These are phyloP conservation scores for Solanum appendiculatum DNA, from an alignment of 257 asterid genomes.

Conservation along the genomic window DNA sequence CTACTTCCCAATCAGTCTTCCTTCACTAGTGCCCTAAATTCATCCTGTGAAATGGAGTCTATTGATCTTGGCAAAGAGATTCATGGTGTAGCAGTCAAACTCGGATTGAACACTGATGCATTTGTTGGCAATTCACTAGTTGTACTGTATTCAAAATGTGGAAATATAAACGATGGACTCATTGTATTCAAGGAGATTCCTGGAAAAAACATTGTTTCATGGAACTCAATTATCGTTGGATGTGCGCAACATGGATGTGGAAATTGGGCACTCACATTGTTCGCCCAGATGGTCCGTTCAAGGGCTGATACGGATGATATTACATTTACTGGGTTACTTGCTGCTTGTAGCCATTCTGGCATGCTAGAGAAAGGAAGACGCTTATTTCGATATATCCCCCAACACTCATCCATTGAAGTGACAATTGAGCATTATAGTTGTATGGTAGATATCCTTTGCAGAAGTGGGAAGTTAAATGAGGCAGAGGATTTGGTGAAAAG, in stretches of 20 bases:
- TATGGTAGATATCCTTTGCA: constrained; percentile 67
- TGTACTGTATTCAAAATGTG: constrained; percentile 56
- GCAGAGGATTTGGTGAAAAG: constrained; percentile 46
- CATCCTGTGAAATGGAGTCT: constrained; percentile 51
- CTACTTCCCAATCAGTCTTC: constrained; percentile 76
- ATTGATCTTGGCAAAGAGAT: constrained; percentile 50
- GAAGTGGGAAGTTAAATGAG: constrained; percentile 58
- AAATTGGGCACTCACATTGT: constrained; percentile 51
- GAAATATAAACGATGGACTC: constrained; percentile 45
- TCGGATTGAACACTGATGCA: constrained; percentile 45
- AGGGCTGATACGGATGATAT: constrained; percentile 59
- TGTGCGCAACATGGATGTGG: constrained; percentile 79
- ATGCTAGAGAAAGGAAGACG: constrained; percentile 51
- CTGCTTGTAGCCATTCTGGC: constrained; percentile 88
- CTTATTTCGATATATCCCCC: constrained; percentile 31
- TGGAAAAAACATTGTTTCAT: constrained; percentile 61
- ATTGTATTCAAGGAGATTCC: constrained; percentile 35
- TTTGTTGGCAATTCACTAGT: constrained; percentile 84
- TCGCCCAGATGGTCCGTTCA: constrained; percentile 52
- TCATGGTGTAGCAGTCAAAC: constrained; percentile 54
- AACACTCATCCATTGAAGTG: constrained; percentile 6
- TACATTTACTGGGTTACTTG: constrained; percentile 79
- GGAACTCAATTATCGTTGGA: constrained; percentile 83
- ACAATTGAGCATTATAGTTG: constrained; percentile 81
- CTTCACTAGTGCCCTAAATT: constrained; percentile 73